Base-by-base conservation (phyloP, 257 asterid genomes). In the Marsdenia floribunda region DNA sequence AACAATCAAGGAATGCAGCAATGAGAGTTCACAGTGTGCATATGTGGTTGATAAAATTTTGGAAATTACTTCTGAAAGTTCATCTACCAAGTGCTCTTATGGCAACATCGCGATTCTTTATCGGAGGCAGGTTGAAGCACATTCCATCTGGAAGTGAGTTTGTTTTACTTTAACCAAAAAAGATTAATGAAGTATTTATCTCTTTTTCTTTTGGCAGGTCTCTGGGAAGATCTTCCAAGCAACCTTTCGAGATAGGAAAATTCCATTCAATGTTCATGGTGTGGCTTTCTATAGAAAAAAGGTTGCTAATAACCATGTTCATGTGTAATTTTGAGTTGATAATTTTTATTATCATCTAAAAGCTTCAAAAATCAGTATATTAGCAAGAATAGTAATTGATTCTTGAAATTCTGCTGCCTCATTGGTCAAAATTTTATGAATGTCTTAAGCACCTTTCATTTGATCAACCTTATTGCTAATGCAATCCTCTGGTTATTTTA, bases 211-310 rank as follows among this genome's bases (percentile, higher is more conserved):
- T 70, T 63, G 83, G 79, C 83, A 94, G 99, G 96, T 90, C 74
- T 85, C 97, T 0, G 97, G 99, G 78, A 94, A 89, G 86, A 76
- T 89, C 79, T 92, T 94, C 84, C 99, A 94, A 87, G 80, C 87
- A 65, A 96, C 90, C 75, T 94, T 94, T 80, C 93, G 97, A 49
- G 81, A 79, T 75, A 88, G 99, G 81, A 92, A 90, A 84, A 89
- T 94, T 79, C 97, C 97, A 68, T 94, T 94, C 77, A 94, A 94
- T 81, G 69, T 82, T 69, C 99, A 94, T 75, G 99, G 99, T 22
- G 99, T 94, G 84, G 99, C 99, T 81, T 90, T 94, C 93, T 94
- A 94, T 73, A 89, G 97, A 80, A 94, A 94, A 90, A 91, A 94
- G 97, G 99, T 92, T 75, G 76, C 58, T 55, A 63, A 33, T 29